These are phyloP conservation scores for Rhodotorula babjevae DNA, from an alignment of 768 basidiomycete genomes.

Conservation along the genomic window DNA sequence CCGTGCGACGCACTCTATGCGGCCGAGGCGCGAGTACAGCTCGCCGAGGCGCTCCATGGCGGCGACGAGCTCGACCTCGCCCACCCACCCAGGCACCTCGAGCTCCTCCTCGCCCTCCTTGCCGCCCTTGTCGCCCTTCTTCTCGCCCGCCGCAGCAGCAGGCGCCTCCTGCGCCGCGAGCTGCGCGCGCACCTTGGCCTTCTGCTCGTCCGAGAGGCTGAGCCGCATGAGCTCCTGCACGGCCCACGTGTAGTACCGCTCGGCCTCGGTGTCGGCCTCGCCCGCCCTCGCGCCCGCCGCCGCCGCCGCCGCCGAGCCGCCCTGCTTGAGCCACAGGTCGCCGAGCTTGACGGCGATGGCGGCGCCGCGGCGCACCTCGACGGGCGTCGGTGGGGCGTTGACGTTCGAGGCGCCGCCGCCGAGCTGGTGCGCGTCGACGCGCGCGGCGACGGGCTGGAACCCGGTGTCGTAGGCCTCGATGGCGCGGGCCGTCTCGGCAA, in stretches of 20 bases:
- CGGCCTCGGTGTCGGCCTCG: conserved; percentile 23
- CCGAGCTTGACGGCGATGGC: conserved; percentile 33
- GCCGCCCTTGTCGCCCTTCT: background rate
- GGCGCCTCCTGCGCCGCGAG: background rate
- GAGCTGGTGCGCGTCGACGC: conserved; percentile 2
- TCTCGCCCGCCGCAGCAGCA: background rate
- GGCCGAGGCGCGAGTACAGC: conserved; percentile 30
- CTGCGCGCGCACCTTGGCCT: conserved; percentile 2
- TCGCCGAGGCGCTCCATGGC: conserved; percentile 37
- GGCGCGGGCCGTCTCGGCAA: conserved; percentile 15
- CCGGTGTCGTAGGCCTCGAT: conserved; percentile 31
- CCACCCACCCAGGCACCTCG: conserved; percentile 25
- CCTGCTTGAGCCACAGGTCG: conserved; percentile 17
- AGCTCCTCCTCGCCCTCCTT: background rate
- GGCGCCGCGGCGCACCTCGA: conserved; percentile 12
- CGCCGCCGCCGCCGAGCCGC: background rate
- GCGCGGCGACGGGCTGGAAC: conserved; percentile 24
- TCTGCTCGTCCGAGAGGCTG: conserved; percentile 25
- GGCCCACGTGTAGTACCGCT: conserved; percentile 34
- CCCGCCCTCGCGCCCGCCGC: background rate
- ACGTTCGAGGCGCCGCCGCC: too few relatives aligned
- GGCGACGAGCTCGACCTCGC: conserved; percentile 26
- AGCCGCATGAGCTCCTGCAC: conserved; percentile 34
- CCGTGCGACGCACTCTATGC: conserved; percentile 19
- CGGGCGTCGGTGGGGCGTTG: background rate